Conservation (phyloP, 768 basidiomycete genomes). For the Pluteus cervinus region DNA sequence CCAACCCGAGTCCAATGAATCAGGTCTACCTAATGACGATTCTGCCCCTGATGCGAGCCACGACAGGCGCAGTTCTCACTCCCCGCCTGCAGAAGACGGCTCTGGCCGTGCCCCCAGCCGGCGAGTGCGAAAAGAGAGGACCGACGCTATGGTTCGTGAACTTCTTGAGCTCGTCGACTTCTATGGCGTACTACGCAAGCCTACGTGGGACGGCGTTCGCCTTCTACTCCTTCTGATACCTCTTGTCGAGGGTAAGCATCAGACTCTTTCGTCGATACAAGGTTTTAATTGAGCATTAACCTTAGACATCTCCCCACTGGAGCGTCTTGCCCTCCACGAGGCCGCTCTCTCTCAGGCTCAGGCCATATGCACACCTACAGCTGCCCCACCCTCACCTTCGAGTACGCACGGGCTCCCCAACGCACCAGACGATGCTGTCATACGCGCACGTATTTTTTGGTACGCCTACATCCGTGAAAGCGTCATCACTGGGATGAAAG, state of each 20-base stretch:
- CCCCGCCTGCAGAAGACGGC: conserved; percentile 15
- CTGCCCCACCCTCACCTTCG: conserved; percentile 22
- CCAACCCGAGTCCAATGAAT: conserved; percentile 33
- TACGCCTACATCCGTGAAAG: conserved; percentile 86
- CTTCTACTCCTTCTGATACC: conserved; percentile 75
- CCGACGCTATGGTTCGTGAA: conserved; percentile 69
- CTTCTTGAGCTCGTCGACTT: conserved; percentile 77
- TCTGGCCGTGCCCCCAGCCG: conserved; percentile 27
- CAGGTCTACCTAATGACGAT: conserved; percentile 15
- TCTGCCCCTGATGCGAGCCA: conserved; percentile 5
- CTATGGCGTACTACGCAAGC: conserved; percentile 71
- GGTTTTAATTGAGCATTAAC: conserved; percentile 10
- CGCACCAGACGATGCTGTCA: conserved; percentile 51
- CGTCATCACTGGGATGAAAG: conserved; percentile 72
- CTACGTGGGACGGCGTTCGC: conserved; percentile 83
- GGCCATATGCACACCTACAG: conserved; percentile 58
- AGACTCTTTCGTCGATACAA: conserved; percentile 2
- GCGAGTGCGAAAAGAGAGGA: conserved; percentile 44
- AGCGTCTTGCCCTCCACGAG: conserved; percentile 66
- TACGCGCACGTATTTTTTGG: conserved; percentile 83
- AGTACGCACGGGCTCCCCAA: conserved; percentile 36
- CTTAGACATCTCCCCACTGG: conserved; percentile 39
- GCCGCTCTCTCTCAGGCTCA: conserved; percentile 78
- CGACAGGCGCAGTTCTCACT: conserved; percentile 8
- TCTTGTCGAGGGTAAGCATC: conserved; percentile 67